phyloP scores from a whole-genome alignment of 441 rosid genomes.

The Gossypium schwendimanii region DNA sequence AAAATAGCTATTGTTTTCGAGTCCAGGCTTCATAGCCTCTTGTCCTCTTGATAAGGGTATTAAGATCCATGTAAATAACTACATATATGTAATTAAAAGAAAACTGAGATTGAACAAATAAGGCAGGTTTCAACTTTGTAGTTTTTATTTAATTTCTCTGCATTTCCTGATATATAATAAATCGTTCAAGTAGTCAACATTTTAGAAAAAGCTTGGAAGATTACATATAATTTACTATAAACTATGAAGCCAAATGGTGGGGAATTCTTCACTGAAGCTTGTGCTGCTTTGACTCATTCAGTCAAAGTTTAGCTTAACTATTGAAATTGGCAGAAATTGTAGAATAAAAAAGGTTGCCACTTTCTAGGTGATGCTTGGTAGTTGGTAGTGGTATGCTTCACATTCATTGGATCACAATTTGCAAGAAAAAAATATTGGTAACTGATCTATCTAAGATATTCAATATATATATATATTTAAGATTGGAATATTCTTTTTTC shows the following conservation, averaged over 20 bases:
- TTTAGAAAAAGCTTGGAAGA: neutral
- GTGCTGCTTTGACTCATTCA: neutral
- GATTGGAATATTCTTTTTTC: too few relatives aligned
- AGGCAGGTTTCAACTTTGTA: neutral
- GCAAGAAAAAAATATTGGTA: too few relatives aligned
- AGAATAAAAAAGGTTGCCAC: neutral
- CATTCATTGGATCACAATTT: too few relatives aligned
- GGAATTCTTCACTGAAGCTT: neutral
- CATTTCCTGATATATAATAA: neutral
- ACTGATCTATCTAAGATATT: too few relatives aligned
- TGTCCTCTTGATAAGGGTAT: neutral
- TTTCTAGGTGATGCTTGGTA: neutral
- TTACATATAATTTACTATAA: neutral
- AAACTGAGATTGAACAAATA: neutral
- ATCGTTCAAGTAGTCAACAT: neutral
- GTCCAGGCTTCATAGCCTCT: neutral
- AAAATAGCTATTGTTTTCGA: neutral
- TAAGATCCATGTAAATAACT: neutral
- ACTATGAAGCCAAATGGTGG: neutral
- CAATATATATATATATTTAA: too few relatives aligned
- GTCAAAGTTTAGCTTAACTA: neutral
- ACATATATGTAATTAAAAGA: neutral
- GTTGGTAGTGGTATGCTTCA: neutral
- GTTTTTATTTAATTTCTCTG: neutral
- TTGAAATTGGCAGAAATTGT: neutral